Evolutionary conservation across 2,329 filamentous ascomycete genomes (phyloP).

Genomic region (Teratosphaeria gauchensis): DNA sequence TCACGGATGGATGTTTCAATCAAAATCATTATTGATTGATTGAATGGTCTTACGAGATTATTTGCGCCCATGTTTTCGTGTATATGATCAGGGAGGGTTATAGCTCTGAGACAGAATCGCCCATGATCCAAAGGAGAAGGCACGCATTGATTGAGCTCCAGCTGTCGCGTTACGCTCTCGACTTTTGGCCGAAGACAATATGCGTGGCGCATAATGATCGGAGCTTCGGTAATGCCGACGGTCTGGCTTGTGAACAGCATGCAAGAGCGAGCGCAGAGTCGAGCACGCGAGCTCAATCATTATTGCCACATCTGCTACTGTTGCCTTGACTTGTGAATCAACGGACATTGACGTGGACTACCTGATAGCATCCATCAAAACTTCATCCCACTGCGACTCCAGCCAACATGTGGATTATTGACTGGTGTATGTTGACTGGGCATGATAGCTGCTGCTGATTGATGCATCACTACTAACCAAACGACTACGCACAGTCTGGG

Average conservation of each 20-base stretch:
- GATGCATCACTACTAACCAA: not conserved
- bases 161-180: not conserved
- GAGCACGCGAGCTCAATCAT: not conserved
- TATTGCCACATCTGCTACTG: not conserved
- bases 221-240: not conserved
- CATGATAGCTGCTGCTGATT: not conserved
- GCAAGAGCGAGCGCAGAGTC: not conserved
- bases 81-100: not conserved
- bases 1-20: not conserved
- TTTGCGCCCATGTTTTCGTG: constrained; percentile 12
- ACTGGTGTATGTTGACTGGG: constrained; percentile 67
- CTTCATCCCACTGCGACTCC: not conserved
- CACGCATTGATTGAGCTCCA: not conserved
- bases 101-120: not conserved
- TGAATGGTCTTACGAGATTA: constrained; percentile 7
- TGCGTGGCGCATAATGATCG: not conserved
- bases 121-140: not conserved
- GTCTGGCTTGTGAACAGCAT: not conserved
- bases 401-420: constrained; percentile 75
- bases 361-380: not conserved
- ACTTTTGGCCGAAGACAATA: not conserved
- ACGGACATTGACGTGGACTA: not conserved
- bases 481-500: constrained; percentile 55
- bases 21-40: not conserved
- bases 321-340: not conserved